Percentiles rank a stretch among this genome's conserved stretches.
phyloP scores from a whole-genome alignment of 371 early-diverging fungal species.

The Rhizomucor pusillus region DNA sequence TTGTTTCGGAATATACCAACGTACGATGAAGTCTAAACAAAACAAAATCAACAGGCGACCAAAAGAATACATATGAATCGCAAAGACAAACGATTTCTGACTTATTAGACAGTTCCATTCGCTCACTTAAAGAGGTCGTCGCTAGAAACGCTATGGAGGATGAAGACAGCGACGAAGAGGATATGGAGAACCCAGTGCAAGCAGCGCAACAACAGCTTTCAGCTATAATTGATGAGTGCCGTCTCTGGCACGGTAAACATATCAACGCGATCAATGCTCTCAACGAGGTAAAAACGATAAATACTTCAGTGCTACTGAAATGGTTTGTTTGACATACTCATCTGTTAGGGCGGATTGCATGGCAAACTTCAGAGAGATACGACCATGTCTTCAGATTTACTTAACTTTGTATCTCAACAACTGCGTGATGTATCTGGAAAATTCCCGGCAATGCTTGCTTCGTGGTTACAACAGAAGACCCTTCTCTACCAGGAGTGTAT shows the following conservation, averaged over 20 bases:
- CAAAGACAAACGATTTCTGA: slow-evolving; percentile 11
- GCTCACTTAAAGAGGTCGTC: neutral
- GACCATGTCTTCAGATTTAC: too few relatives aligned
- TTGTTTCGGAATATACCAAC: neutral
- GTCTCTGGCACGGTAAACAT: slow-evolving; percentile 17
- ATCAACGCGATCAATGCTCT: neutral
- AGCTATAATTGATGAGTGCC: slow-evolving; percentile 7
- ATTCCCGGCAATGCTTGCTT: too few relatives aligned
- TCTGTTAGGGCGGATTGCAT: neutral
- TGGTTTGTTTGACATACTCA: neutral
- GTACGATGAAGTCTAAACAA: too few relatives aligned
- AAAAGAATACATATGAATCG: slow-evolving; percentile 27
- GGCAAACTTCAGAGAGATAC: neutral
- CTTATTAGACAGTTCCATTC: slow-evolving; percentile 14
- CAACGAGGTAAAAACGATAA: neutral
- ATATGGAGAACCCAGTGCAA: slow-evolving; percentile 3
- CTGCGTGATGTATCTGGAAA: too few relatives aligned
- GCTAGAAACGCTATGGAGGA: slow-evolving; percentile 5
- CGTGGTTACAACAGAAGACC: too few relatives aligned
- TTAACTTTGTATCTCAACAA: too few relatives aligned
- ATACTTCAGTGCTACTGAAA: neutral
- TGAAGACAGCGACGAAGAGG: slow-evolving; percentile 10
- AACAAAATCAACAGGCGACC: slow-evolving; percentile 21
- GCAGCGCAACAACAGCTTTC: slow-evolving; percentile 9
- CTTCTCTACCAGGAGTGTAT: neutral